Percentiles rank a stretch among this genome's conserved stretches.
These are phyloP conservation scores for Mycoemilia scoparia DNA, from an alignment of 192 early-diverging fungal species.

Conservation along the genomic window DNA sequence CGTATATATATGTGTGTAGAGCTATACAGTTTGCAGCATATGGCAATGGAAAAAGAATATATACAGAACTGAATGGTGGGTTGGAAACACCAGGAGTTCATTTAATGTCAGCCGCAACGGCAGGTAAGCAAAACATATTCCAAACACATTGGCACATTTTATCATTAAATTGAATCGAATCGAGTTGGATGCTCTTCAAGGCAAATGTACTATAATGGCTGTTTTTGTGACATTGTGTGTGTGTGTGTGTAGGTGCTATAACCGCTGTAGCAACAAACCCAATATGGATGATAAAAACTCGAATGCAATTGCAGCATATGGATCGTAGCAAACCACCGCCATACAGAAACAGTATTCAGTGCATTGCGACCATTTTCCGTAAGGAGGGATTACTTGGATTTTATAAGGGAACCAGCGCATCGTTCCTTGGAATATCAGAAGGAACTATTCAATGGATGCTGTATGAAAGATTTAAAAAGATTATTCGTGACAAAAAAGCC, in stretches of 20 bases:
- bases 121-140: no score
- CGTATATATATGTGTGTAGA: constrained; percentile 32
- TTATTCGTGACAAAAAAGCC: constrained; percentile 5
- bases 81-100: constrained; percentile 64
- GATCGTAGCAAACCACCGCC: constrained; percentile 4
- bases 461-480: constrained; percentile 80
- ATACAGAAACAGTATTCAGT: constrained; percentile 70
- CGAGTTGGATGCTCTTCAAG: no score
- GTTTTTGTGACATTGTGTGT: no score
- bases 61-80: constrained; percentile 56
- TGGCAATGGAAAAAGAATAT: constrained; percentile 67
- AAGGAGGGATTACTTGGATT: constrained; percentile 70
- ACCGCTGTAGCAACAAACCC: constrained; percentile 80
- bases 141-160: no score
- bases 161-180: no score
- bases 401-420: constrained; percentile 82
- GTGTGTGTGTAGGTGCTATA: no score
- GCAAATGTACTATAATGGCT: no score
- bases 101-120: constrained; percentile 53
- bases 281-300: constrained; percentile 93
- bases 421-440: constrained; percentile 74
- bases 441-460: constrained; percentile 88
- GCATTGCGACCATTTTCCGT: constrained; percentile 40
- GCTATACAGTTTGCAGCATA: constrained; percentile 90
- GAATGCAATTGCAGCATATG: constrained; percentile 70